Percentiles rank a stretch among this genome's conserved stretches.
Conservation (phyloP, 805 yeast genomes). For the Brettanomyces bruxellensis region DNA sequence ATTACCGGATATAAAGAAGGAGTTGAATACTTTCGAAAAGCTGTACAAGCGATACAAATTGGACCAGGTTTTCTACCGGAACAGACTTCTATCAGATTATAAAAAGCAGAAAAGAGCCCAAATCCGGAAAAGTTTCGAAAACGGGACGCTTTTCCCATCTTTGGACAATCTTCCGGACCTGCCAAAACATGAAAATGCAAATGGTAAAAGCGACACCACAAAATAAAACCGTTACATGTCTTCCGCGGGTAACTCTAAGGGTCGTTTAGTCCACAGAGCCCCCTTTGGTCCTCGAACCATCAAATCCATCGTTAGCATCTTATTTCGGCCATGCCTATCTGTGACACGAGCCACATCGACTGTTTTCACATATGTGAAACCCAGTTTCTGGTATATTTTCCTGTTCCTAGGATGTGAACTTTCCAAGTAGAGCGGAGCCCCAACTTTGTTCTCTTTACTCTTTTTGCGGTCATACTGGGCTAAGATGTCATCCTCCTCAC, state of each 20-base stretch:
- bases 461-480: constrained; percentile 24
- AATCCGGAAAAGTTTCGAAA: constrained; percentile 23
- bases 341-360: constrained; percentile 25
- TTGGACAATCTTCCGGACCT: constrained; percentile 14
- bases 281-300: constrained; percentile 32
- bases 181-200: neutral
- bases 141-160: constrained; percentile 33
- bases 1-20: constrained; percentile 2
- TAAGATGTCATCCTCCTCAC: constrained; percentile 26
- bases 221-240: neutral
- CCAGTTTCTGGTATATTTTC: constrained; percentile 44
- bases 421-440: constrained; percentile 40
- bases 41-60: constrained; percentile 31
- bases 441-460: constrained; percentile 20
- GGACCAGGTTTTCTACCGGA: constrained; percentile 32
- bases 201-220: neutral
- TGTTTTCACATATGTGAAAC: constrained; percentile 33
- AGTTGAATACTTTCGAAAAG: constrained; percentile 15
- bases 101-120: constrained; percentile 26
- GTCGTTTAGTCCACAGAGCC: constrained; percentile 22
- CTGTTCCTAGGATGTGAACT: constrained; percentile 47
- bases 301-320: constrained; percentile 26
- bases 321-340: constrained; percentile 16
- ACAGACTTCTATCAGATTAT: constrained; percentile 28
- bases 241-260: neutral